Evolutionary conservation across 1,139 yeast species (phyloP), one percentile per base, ranked within the genome.

Genomic region (Sugiyamaella paludigena): DNA sequence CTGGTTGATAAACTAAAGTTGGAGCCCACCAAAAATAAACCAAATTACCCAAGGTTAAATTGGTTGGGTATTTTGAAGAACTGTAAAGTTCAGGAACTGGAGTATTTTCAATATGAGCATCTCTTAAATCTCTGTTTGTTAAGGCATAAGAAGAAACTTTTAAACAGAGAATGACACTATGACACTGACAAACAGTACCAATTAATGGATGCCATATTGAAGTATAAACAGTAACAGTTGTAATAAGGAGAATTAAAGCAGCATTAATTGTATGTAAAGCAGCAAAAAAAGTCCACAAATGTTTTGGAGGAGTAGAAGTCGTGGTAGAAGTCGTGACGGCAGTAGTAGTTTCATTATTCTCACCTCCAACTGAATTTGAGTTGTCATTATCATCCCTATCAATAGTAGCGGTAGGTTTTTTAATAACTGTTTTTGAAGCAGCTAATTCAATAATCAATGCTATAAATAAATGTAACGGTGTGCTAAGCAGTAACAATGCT

Each of bases 1-100:
- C 73, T 1, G 78, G 78, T 58, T 74, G 78, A 55, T 74, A 74
- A 12, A 74, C 69, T 40, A 74, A 63, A 7, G 78, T 74, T 1
- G 78, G 78, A 1, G 76, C 74, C 63, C 68, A 65, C 74, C 76
- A 70, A 56, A 68, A 74, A 56, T 69, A 69, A 6, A 66, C 60
- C 32, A 70, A 53, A 48, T 71, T 70, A 11, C 53, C 32, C 12
- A 71, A 37, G 1, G 73, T 65, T 45, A 74, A 61, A 55, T 74
- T 74, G 9, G 48, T 37, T 2, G 78, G 78, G 56, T 74, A 74
- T n/a, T 67, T 64, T 16, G 52, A 50, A 7, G 51, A 30, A 2
- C 53, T 51, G 57, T 74, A 74, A 32, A 68, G 54, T 7, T 55
- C 63, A 2, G 77, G 76, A 28, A 64, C 54, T 10, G 57, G 53